These are phyloP conservation scores for Marvania coccoides DNA, from an alignment of 139 green algal species.

Conservation along the genomic window DNA sequence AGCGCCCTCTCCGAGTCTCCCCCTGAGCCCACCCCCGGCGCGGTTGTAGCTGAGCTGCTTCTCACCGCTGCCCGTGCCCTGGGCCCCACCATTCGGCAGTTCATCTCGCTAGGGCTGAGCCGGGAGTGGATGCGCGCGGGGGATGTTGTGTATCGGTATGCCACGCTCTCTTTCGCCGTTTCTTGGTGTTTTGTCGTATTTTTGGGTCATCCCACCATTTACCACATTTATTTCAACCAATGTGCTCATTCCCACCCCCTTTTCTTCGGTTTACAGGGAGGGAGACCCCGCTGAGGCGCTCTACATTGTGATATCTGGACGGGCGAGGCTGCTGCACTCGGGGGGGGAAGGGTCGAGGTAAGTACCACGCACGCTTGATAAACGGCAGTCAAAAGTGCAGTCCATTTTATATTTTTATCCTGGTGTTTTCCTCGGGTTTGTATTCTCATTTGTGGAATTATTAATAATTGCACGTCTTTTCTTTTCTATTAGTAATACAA, in stretches of 20 bases:
- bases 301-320: conserved; percentile 69
- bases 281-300: conserved; percentile 52
- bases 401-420: too few relatives aligned
- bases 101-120: conserved; percentile 69
- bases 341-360: too few relatives aligned
- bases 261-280: conserved; percentile 12
- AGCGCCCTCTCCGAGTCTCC: not conserved
- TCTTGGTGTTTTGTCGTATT: not conserved
- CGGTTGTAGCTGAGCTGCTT: conserved; percentile 44
- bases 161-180: too few relatives aligned
- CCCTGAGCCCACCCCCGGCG: not conserved
- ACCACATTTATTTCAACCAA: not conserved
- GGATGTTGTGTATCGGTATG: conserved; percentile 52
- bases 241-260: not conserved
- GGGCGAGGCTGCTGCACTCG: conserved; percentile 47
- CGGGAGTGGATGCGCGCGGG: conserved; percentile 60
- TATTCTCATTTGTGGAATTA: too few relatives aligned
- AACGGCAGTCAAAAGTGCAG: too few relatives aligned
- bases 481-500: too few relatives aligned
- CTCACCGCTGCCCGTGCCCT: conserved; percentile 46
- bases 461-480: too few relatives aligned
- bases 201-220: too few relatives aligned
- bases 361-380: too few relatives aligned
- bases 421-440: too few relatives aligned
- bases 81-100: conserved; percentile 51